These are phyloP conservation scores for Zhuliangozyma parablackwelliae DNA, from an alignment of 1,139 yeast species.

Conservation along the genomic window DNA sequence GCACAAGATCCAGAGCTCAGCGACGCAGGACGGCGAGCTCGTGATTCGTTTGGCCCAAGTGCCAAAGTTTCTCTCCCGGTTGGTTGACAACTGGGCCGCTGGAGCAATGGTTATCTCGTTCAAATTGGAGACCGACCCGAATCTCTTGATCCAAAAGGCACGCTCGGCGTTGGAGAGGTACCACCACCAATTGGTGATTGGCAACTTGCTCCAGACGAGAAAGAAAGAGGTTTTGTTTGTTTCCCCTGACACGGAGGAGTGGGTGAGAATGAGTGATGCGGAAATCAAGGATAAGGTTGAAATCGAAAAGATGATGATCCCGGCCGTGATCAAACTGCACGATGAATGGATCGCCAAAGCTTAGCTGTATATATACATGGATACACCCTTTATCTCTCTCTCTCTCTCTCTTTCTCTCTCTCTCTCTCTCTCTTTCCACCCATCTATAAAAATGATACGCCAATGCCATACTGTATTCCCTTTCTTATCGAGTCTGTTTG, in stretches of 20 bases:
- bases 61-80: slow-evolving; percentile 82
- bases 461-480: slow-evolving; percentile 92
- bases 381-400: too few species aligned
- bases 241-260: slow-evolving; percentile 39
- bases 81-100: slow-evolving; percentile 94
- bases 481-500: slow-evolving; percentile 66
- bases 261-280: slow-evolving; percentile 49
- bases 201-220: slow-evolving; percentile 85
- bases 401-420: too few species aligned
- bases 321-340: slow-evolving; percentile 65
- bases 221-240: slow-evolving; percentile 88
- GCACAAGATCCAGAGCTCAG: slow-evolving; percentile 84
- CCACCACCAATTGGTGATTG: slow-evolving; percentile 91
- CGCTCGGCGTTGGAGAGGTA: slow-evolving; percentile 74
- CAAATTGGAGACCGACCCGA: slow-evolving; percentile 84
- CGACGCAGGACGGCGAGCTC: slow-evolving; percentile 59
- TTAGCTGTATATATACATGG: neutral
- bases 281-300: slow-evolving; percentile 43
- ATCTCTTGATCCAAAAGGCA: slow-evolving; percentile 71
- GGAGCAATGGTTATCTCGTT: slow-evolving; percentile 92
- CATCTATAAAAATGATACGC: slow-evolving; percentile 67
- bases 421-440: neutral
- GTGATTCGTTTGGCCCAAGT: slow-evolving; percentile 89
- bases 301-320: slow-evolving; percentile 75
- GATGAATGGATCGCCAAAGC: slow-evolving; percentile 47